A percentile compares a stretch with the other conserved stretches of the same genome.
These are phyloP conservation scores for Aspergillus clavatus DNA, from an alignment of 2,329 filamentous ascomycete genomes.

Conservation along the genomic window DNA sequence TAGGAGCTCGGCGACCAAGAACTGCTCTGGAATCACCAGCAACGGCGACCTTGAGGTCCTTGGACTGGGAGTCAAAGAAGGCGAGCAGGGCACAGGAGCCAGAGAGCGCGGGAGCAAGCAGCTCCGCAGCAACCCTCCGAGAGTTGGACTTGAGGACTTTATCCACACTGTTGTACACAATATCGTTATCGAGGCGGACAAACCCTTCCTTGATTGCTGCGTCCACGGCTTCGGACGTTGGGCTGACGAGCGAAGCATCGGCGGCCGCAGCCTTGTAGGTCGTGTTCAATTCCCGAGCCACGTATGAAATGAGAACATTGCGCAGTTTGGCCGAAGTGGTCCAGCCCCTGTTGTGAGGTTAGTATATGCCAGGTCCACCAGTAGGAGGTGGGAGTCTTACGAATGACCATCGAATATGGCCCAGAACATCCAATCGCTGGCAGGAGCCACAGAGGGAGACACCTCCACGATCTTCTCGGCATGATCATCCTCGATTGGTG, in stretches of 20 bases:
- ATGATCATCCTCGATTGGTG: conserved; percentile 97
- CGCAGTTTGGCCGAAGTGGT: conserved; percentile 94
- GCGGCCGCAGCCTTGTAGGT: conserved; percentile 75
- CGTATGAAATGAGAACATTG: conserved; percentile 85
- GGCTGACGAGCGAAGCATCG: conserved; percentile 55
- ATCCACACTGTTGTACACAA: conserved; percentile 86
- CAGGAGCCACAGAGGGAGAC: conserved; percentile 55
- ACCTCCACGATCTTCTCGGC: conserved; percentile 97
- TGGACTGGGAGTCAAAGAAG: conserved; percentile 87
- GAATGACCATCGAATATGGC: conserved; percentile 97
- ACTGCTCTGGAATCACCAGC: conserved; percentile 96
- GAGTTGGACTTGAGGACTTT: conserved; percentile 86
- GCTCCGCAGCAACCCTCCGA: conserved; percentile 83
- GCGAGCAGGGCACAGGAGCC: conserved; percentile 96
- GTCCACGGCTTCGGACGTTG: conserved; percentile 76
- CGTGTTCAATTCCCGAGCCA: conserved; percentile 84
- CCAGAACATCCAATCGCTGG: conserved; percentile 99
- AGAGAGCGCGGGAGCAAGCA: conserved; percentile 86
- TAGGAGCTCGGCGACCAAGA: conserved; percentile 69
- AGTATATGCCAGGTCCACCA: not conserved
- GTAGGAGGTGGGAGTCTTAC: conserved; percentile 46
- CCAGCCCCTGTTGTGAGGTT: conserved; percentile 65
- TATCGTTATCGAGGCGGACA: conserved; percentile 82
- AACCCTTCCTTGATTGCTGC: conserved; percentile 90
- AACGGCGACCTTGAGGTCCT: conserved; percentile 87